Percentiles rank a stretch among this genome's conserved stretches.
Conservation (phyloP, 1,139 yeast species). For the Suhomyces anneliseae region DNA sequence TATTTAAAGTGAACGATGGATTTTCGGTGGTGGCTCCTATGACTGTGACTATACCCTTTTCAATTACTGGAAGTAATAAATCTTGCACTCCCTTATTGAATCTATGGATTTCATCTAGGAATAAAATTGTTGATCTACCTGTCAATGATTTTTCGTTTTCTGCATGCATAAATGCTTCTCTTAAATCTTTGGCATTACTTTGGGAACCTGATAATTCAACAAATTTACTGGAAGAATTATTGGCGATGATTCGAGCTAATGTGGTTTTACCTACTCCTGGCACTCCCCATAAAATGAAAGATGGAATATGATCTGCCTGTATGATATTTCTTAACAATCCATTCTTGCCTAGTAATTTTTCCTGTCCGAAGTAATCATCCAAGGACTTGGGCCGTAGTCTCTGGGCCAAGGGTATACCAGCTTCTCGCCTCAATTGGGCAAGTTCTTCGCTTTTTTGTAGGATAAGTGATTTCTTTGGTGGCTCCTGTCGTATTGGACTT, state of each 20-base stretch:
- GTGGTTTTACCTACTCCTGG: constrained; percentile 97
- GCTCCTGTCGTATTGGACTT: neutral
- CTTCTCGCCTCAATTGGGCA: constrained; percentile 42
- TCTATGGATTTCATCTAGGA: constrained; percentile 91
- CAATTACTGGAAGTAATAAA: constrained; percentile 70
- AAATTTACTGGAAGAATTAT: constrained; percentile 53
- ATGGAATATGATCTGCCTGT: constrained; percentile 64
- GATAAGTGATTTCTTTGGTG: constrained; percentile 4
- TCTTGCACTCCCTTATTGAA: constrained; percentile 92
- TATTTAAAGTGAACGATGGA: constrained; percentile 87
- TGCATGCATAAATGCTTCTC: constrained; percentile 72
- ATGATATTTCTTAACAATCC: constrained; percentile 76
- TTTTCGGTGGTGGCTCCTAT: constrained; percentile 98
- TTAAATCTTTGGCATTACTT: constrained; percentile 68
- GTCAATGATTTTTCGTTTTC: constrained; percentile 65
- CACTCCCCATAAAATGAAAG: constrained; percentile 92
- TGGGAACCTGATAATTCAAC: constrained; percentile 87
- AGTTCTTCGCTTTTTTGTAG: constrained; percentile 12
- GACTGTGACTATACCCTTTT: constrained; percentile 62
- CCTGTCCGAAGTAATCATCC: constrained; percentile 84
- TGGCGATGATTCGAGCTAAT: constrained; percentile 58
- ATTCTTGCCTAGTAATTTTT: constrained; percentile 69
- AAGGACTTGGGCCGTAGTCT: constrained; percentile 72
- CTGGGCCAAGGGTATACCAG: constrained; percentile 79
- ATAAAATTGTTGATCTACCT: constrained; percentile 71